Conservation (phyloP, 2,329 filamentous ascomycete species). For the Biscogniauxia mediterranea region DNA sequence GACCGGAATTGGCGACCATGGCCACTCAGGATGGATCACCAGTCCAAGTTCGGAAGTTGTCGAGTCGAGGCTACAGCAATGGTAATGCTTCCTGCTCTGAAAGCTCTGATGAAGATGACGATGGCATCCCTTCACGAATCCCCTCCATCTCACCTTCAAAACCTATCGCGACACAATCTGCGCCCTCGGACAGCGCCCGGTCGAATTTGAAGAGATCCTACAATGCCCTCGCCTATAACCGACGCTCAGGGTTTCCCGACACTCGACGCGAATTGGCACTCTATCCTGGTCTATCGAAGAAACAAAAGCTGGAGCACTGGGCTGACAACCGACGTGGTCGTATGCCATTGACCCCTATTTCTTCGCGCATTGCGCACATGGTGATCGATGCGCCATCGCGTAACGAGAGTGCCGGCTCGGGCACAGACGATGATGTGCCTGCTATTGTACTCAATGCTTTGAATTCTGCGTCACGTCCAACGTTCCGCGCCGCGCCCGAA, state of each 20-base stretch:
- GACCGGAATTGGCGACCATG: slow-evolving; percentile 11
- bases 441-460: slow-evolving; percentile 20
- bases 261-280: background rate
- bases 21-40: slow-evolving; percentile 13
- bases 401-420: slow-evolving; percentile 4
- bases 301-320: slow-evolving; percentile 17
- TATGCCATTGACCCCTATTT: slow-evolving; percentile 6
- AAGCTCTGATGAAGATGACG: slow-evolving; percentile 24
- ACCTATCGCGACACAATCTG: background rate
- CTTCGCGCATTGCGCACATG: background rate
- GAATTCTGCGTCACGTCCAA: slow-evolving; percentile 19
- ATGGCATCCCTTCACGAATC: slow-evolving; percentile 22
- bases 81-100: slow-evolving; percentile 6
- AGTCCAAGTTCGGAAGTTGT: background rate
- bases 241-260: background rate
- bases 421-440: slow-evolving; percentile 17
- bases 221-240: background rate
- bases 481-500: background rate
- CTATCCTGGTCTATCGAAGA: slow-evolving; percentile 10
- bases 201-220: slow-evolving; percentile 3
- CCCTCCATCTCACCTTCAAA: slow-evolving; percentile 17
- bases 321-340: background rate
- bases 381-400: background rate
- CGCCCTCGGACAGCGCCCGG: slow-evolving; percentile 7
- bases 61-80: slow-evolving; percentile 4